A percentile compares a stretch with the other conserved stretches of the same genome.
Evolutionary conservation across 2,329 filamentous ascomycete genomes (phyloP).

Genomic region (Sporothrix mexicana): DNA sequence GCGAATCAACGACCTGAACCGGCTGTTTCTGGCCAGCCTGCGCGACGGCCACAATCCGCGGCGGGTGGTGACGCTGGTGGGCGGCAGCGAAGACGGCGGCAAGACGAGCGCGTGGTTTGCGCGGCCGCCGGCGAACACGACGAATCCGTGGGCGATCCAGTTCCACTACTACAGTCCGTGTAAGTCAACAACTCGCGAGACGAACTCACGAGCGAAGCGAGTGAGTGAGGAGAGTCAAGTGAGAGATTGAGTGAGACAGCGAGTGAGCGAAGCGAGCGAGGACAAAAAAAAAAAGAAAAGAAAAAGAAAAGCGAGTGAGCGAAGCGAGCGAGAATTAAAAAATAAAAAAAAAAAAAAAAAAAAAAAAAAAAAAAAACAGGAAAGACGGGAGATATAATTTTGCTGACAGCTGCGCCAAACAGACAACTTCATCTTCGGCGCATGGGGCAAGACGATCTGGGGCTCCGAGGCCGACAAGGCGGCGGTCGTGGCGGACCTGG

Average conservation of each 20-base stretch:
- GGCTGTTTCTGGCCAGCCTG: slow-evolving; percentile 61
- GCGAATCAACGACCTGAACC: slow-evolving; percentile 61
- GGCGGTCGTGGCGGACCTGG: slow-evolving; percentile 55
- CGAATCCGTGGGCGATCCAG: slow-evolving; percentile 64
- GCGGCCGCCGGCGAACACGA: slow-evolving; percentile 51
- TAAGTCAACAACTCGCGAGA: slow-evolving; percentile 34
- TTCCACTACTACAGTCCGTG: slow-evolving; percentile 67
- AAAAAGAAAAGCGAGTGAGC: too few species aligned
- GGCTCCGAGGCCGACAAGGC: slow-evolving; percentile 61
- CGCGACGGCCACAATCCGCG: slow-evolving; percentile 60
- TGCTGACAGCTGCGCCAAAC: neutral
- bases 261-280: neutral
- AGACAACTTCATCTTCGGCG: slow-evolving; percentile 53
- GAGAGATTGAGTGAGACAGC: too few species aligned
- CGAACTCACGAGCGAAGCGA: neutral
- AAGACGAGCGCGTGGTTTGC: slow-evolving; percentile 63
- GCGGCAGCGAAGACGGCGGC: slow-evolving; percentile 55
- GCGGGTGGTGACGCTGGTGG: slow-evolving; percentile 62
- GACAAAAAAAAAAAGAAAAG: neutral
- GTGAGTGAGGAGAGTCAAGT: neutral
- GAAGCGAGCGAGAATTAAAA: neutral
- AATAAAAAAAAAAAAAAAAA: neutral
- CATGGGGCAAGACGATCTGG: slow-evolving; percentile 66
- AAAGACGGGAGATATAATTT: too few species aligned
- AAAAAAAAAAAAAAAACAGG: neutral